Conservation (phyloP, 352 stramenopile genomes). For the Globisporangium camurandrum region DNA sequence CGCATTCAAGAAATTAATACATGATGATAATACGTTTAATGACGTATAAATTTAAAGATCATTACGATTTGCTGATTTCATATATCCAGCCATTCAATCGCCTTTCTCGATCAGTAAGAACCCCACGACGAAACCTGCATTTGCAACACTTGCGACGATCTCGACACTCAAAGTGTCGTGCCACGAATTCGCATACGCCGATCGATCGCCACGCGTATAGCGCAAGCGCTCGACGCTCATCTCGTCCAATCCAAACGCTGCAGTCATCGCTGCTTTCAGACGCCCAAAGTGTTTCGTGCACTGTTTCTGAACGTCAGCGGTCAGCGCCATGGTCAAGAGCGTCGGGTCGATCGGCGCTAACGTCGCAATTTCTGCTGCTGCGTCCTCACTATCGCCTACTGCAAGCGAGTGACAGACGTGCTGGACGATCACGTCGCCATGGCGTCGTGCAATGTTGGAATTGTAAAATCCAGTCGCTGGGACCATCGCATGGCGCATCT, state of each 20-base stretch:
- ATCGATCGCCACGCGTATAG: constrained; percentile 28
- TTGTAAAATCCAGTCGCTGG: constrained; percentile 50
- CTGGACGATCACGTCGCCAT: constrained; percentile 49
- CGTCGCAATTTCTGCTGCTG: constrained; percentile 36
- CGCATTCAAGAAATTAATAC: too few relatives aligned
- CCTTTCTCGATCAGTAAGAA: constrained; percentile 54
- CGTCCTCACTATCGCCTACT: constrained; percentile 27
- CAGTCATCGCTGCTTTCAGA: constrained; percentile 41
- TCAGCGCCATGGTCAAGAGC: constrained; percentile 34
- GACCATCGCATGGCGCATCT: constrained; percentile 51
- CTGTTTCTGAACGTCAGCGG: constrained; percentile 44
- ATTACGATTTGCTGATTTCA: too few relatives aligned
- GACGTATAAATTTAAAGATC: too few relatives aligned
- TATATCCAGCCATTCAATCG: too few relatives aligned
- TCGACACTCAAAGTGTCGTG: constrained; percentile 34
- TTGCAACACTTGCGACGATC: constrained; percentile 34
- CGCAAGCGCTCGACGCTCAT: constrained; percentile 27
- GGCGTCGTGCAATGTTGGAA: constrained; percentile 41
- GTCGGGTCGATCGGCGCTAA: constrained; percentile 34
- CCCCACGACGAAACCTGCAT: constrained; percentile 36
- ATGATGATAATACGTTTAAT: too few relatives aligned
- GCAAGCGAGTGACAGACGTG: constrained; percentile 45
- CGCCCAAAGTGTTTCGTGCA: constrained; percentile 45
- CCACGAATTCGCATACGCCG: constrained; percentile 28
- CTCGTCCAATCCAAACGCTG: constrained; percentile 21